Evolutionary conservation across 345 rosid genomes (phyloP), one percentile per base, ranked within the genome.

Genomic region (Mercurialis annua): DNA sequence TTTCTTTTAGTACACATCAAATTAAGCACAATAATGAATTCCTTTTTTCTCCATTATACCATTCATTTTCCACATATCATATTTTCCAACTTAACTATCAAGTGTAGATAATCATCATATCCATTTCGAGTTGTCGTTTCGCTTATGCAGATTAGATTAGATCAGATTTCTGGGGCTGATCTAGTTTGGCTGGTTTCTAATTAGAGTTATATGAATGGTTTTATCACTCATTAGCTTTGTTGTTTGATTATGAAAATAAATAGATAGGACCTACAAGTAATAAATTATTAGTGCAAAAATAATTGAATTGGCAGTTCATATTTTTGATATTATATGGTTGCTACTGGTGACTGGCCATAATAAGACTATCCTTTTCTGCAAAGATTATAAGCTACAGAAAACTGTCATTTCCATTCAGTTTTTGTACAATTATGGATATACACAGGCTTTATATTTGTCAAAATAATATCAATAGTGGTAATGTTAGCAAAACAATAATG

Each of bases 1-100:
- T 64, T 76, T 72, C 47, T 81, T 78, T 70, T 86, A 84, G 80
- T n/a, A n/a, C 60, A 76, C 66, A 50, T 49, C 20, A 33, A 71
- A 40, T 56, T 68, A 66, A 71, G 21, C n/a, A 43, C 34, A 50
- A 29, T 26, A 15, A 21, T 10, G 23, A 74, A 50, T 40, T 40
- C 67, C 68, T 36, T 46, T 68, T 48, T 59, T 68, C 60, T 42
- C 50, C 40, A 68, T 36, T 18, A 62, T 49, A 64, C 65, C 46
- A 62, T 69, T 68, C 58, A n/a, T 53, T 68, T 36, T 21, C 62
- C 66, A 38, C 30, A 23, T 59, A 40, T 23, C 4, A 10, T 40
- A 40, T 38, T 59, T 29, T 14, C 46, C 4, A 5, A 23, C 24
- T 21, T 18, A 40, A 30, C 31, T 59, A 36, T 18, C 8, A 58